Conservation (phyloP, 768 basidiomycete genomes). For the Multifurca ochricompacta region DNA sequence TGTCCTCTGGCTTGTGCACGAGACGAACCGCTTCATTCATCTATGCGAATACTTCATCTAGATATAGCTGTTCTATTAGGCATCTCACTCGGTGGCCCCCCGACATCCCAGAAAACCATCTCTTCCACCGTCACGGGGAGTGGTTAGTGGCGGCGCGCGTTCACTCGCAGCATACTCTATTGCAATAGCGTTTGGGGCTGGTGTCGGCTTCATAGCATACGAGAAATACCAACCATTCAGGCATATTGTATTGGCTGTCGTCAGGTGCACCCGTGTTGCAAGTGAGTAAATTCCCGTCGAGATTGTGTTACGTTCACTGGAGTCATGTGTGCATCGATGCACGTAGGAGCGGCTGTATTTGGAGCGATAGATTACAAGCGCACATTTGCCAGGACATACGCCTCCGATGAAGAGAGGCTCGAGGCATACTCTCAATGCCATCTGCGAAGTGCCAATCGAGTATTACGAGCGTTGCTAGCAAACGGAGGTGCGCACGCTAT, state of each 20-base stretch:
- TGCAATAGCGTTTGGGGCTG: conserved; percentile 28
- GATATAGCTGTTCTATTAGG: not conserved
- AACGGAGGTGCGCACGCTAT: conserved; percentile 64
- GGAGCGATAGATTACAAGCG: conserved; percentile 67
- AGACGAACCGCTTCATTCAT: not conserved
- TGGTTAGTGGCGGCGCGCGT: not conserved
- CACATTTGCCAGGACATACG: conserved; percentile 49
- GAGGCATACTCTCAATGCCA: conserved; percentile 74
- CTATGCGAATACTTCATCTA: not conserved
- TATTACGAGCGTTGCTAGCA: conserved; percentile 74
- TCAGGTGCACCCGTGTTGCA: conserved; percentile 77
- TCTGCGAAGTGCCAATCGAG: conserved; percentile 67
- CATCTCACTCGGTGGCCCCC: not conserved
- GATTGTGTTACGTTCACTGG: not conserved
- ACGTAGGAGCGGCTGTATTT: conserved; percentile 49
- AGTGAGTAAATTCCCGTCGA: conserved; percentile 33
- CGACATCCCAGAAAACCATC: not conserved
- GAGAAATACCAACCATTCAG: conserved; percentile 65
- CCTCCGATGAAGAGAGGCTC: conserved; percentile 40
- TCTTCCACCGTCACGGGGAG: not conserved
- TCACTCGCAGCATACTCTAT: conserved; percentile 12
- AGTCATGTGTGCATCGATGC: conserved; percentile 22
- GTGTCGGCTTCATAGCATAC: conserved; percentile 43
- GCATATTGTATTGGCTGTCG: conserved; percentile 61
- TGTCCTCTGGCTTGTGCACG: conserved; percentile 5